Base-by-base conservation (phyloP, 805 yeast genomes). In the Candida stauntonica region DNA sequence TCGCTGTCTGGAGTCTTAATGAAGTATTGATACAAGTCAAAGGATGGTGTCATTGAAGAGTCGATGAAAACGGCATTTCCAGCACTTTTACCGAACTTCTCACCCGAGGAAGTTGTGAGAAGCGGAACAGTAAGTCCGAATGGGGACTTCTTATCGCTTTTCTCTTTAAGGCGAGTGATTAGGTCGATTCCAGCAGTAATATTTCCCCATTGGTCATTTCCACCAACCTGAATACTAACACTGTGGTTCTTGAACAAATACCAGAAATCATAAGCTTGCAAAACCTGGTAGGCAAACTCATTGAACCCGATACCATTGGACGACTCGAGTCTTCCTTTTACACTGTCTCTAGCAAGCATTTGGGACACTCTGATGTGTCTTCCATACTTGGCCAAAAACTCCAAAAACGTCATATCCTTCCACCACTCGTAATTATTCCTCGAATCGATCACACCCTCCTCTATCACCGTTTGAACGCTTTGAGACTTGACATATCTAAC, bases 121-220 rank as follows among this genome's bases (percentile, higher is more conserved):
- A 93, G 64, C 2, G 98, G 98, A 0, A 84, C 96, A 0, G 99
- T 93, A 32, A 93, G 49, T 0, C 97, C 98, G 58, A 64, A 85
- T 3, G 76, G 72, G 1, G 63, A 58, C 26, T 54, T 47, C 6
- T 28, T 24, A 3, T 44, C 31, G 5, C 44, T 16, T 26, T 39
- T 39, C 33, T 50, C 60, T 51, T 49, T 60, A 19, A 85, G 57
- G 45, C 95, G 66, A 1, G 81, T 68, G 28, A 89, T 87, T 41
- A 93, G 68, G 53, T 93, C 99, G 28, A 86, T 75, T 0, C 99
- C 99, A 1, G 98, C 97, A 2, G 95, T 86, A 42, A 93, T 93
- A 54, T 93, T 93, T 1, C 99, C 99, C 88, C 96, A 93, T 62
- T 93, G 99, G 58, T 93, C 99, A 56, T 85, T 88, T 5, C 99